Base-by-base conservation (phyloP, 495 filamentous ascomycete genomes). In the Penicillium bialowiezense region DNA sequence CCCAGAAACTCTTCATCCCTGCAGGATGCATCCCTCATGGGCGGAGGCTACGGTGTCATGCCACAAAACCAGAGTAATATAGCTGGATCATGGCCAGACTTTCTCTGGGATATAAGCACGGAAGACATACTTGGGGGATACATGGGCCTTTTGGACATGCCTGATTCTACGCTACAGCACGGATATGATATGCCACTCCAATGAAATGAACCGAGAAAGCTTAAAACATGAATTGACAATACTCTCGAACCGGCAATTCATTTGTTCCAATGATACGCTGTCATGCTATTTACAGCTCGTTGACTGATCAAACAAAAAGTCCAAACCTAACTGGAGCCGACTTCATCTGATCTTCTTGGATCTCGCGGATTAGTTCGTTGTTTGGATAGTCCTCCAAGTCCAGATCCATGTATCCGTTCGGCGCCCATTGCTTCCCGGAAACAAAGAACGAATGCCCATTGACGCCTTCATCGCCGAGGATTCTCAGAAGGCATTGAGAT, bases 371-470 rank as follows among this genome's bases (percentile, higher is more conserved):
- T n/a, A 41, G 29, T 10, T 21, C 3, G 17, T 18, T 31, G 14
- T 26, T 41, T 1, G 23, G 40, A 15, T 28, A 41, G 23, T 41
- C 24, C 18, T 41, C 24, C 24, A 28, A 15, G 29, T 41, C 24
- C 40, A 41, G 40, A 18, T 59, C 55, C 10, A 62, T 33, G 23
- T 51, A 62, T 28, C 59, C 59, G 1, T 23, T 23, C 6, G 49
- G 7, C 0, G 59, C 41, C 59, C 55, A 59, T 31, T 56, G 53
- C 18, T 41, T 37, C 12, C 33, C 42, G 8, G 55, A 52, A 1
- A 62, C 29, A 21, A 62, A 59, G n/a, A 58, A 33, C 1, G 55
- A 58, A 12, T 43, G 55, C 3, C 55, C 52, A 38, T 62, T 59
- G 31, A 58, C 45, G 3, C 0, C 29, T 1, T 7, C 44, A 17